Evolutionary conservation across 108 stramenopile genomes (phyloP).

Genomic region (Cyclostephanos tholiformis): DNA sequence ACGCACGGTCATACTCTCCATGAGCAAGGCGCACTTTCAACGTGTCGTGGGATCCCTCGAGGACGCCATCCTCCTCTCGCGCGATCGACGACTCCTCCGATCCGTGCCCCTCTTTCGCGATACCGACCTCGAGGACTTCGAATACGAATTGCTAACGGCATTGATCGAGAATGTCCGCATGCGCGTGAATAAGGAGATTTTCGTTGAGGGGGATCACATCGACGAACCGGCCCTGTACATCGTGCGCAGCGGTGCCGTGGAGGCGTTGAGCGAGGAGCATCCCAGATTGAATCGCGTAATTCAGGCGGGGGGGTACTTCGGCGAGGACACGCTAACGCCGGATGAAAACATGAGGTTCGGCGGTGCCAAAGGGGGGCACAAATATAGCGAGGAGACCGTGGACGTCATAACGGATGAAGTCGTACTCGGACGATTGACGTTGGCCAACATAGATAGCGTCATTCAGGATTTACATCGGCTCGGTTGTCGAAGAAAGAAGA

Average conservation of each 20-base stretch:
- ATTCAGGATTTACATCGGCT: conserved; percentile 74
- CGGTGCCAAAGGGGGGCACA: conserved; percentile 47
- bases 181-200: conserved; percentile 38
- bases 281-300: conserved; percentile 31
- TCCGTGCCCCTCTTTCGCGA: conserved; percentile 44
- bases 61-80: conserved; percentile 45
- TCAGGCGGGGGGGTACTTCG: conserved; percentile 39
- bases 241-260: conserved; percentile 38
- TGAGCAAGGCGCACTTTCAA: conserved; percentile 34
- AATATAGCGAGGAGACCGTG: conserved; percentile 39
- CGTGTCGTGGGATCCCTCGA: conserved; percentile 43
- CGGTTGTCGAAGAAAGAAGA: conserved; percentile 52
- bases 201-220: conserved; percentile 43
- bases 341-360: conserved; percentile 58
- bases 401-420: conserved; percentile 44
- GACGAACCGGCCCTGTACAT: conserved; percentile 48
- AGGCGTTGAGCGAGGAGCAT: conserved; percentile 34
- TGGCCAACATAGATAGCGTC: conserved; percentile 56
- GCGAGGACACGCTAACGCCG: conserved; percentile 45
- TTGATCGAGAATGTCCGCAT: conserved; percentile 31
- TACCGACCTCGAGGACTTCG: conserved; percentile 47
- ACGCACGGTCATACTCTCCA: conserved; percentile 43
- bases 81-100: conserved; percentile 35
- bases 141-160: conserved; percentile 44
- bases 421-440: conserved; percentile 32